Base-by-base conservation (phyloP, 2,329 filamentous ascomycete genomes). In the Dothideomycetes sp. region DNA sequence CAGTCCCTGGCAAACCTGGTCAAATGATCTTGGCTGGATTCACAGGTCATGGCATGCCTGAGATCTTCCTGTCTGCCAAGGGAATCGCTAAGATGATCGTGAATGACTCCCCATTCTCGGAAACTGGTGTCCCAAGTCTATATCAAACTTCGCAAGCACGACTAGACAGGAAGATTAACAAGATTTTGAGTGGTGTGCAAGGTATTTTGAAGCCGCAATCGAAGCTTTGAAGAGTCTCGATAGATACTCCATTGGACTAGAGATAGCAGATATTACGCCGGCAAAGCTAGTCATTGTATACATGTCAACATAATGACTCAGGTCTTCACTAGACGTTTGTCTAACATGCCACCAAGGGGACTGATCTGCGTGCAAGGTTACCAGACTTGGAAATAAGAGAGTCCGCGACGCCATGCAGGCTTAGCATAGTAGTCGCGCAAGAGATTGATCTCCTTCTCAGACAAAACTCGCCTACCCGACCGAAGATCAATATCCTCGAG, bases 31-130 rank as follows among this genome's bases (percentile, higher is more conserved):
- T 66, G 17, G 69, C 63, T 0, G 69, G 69, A 0, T 73, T 71
- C 43, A 64, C 60, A 18, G 69, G 70, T 0, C 67, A 71, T 38
- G 70, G 70, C 0, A 73, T 73, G 68, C 60, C 66, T 0, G 48
- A 65, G 19, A 60, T 69, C n/a, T 62, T 64, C n/a, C 51, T 66
- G 0, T 51, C 57, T 4, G 59, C 58, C 5, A 61, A 63, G 44
- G 64, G 57, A 0, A 34, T 70, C 8, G 63, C 58, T 2, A 44
- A 51, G 19, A 68, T 71, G 64, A 45, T 67, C 36, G 15, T 12
- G 15, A 16, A 32, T n/a, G 30, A n/a, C 5, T 32, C 11, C 14
- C 4, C 17, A 10, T 45, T 45, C 17, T 37, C 41, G 19, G 31
- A 45, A 30, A 45, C 37, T 29, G 38, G 36, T 5, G 14, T 47